These are phyloP conservation scores for Starmerella lactis-condensi DNA, from an alignment of 805 yeast species.

Conservation along the genomic window DNA sequence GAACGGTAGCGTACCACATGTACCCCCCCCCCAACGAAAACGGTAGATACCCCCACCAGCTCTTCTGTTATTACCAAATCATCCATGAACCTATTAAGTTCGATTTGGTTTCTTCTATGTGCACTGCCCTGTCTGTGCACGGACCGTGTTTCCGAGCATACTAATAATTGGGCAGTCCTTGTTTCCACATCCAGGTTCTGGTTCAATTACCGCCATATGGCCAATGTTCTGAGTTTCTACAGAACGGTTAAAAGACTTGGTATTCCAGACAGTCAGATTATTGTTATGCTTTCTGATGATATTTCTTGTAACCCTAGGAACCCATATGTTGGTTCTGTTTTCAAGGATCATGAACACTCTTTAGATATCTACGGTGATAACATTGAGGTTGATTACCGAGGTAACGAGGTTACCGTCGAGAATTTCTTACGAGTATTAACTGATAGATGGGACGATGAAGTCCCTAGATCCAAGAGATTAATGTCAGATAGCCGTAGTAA, in stretches of 20 bases:
- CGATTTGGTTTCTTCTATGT: no score
- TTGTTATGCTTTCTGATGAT: conserved; percentile 89
- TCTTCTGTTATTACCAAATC: no score
- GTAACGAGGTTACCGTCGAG: conserved; percentile 96
- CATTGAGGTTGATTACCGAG: conserved; percentile 91
- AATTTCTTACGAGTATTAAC: conserved; percentile 82
- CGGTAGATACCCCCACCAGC: no score
- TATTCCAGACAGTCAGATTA: conserved; percentile 93
- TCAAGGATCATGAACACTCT: conserved; percentile 80
- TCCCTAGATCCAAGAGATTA: conserved; percentile 78
- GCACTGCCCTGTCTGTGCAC: no score
- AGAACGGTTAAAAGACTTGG: conserved; percentile 91
- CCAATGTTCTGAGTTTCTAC: conserved; percentile 83
- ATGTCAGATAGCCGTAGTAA: conserved; percentile 87
- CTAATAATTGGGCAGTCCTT: conserved; percentile 66
- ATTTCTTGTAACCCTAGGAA: conserved; percentile 93
- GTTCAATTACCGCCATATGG: conserved; percentile 97
- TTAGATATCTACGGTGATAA: conserved; percentile 85
- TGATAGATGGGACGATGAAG: conserved; percentile 88
- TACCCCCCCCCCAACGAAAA: no score
- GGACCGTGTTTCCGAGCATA: conserved; percentile 34
- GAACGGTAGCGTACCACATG: no score
- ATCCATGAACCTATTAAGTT: no score
- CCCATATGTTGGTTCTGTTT: conserved; percentile 88
- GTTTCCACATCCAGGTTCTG: conserved; percentile 94